These are phyloP conservation scores for Didymellaceae sp. DNA, from an alignment of 2,329 filamentous ascomycete species.

Conservation along the genomic window DNA sequence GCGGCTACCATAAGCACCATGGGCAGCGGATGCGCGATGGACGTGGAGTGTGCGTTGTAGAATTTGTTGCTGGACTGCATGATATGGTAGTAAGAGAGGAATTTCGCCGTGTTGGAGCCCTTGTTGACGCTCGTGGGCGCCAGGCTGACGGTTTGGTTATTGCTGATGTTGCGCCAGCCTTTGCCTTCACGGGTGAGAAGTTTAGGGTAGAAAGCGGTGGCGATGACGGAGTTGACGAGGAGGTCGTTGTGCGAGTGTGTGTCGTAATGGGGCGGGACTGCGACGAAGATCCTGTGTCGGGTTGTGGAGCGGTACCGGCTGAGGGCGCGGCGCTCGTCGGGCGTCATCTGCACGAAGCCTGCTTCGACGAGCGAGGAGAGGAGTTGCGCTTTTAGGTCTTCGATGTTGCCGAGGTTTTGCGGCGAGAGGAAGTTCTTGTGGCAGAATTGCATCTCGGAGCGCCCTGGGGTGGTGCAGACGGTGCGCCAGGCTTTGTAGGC, in stretches of 20 bases:
- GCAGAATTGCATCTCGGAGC: conserved; percentile 88
- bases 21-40: conserved; percentile 79
- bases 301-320: conserved; percentile 72
- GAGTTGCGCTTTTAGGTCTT: conserved; percentile 93
- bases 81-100: conserved; percentile 95
- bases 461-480: conserved; percentile 72
- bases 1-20: conserved; percentile 75
- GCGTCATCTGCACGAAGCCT: conserved; percentile 77
- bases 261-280: conserved; percentile 78
- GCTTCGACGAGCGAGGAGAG: conserved; percentile 85
- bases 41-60: conserved; percentile 79
- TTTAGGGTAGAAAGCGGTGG: conserved; percentile 96
- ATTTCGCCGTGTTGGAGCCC: conserved; percentile 65
- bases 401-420: conserved; percentile 89
- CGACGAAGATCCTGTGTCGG: conserved; percentile 77
- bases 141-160: conserved; percentile 87
- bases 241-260: conserved; percentile 80
- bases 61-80: conserved; percentile 87
- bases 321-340: conserved; percentile 73
- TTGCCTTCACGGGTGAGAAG: conserved; percentile 83
- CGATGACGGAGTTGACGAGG: conserved; percentile 80
- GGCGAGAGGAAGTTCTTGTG: conserved; percentile 90
- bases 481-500: conserved; percentile 90
- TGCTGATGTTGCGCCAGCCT: conserved; percentile 88
- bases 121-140: conserved; percentile 92